Base-by-base conservation (phyloP, 75 land plant genomes). In the Adiantum capillusveneris region DNA sequence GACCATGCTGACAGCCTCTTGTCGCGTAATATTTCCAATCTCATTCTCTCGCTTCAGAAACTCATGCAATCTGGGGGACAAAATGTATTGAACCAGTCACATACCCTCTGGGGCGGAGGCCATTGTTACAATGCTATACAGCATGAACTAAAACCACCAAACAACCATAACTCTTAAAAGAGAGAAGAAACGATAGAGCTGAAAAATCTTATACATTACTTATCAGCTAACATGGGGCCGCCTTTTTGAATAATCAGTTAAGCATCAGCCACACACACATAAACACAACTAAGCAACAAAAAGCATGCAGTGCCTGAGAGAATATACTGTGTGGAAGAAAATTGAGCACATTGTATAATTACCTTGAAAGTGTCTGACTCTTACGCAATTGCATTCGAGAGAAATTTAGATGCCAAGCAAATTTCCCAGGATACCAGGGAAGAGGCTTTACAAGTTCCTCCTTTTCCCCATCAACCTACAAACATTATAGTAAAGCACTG, bases 1-100 rank as follows among this genome's bases (percentile, higher is more conserved):
- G 46, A 94, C 98, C 98, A 94, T 94, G 80, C 98, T 94, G 46
- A 94, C 96, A 59, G 98, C 98, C 65, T 94, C 98, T 65, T 94
- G 98, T 41, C 98, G 79, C 11, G 96, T 94, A 54, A 94, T 86
- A 53, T 81, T 89, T 52, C 98, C 98, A 44, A 90, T 72, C 75
- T 90, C 96, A 79, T 89, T 94, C 73, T 89, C 98, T 56, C 66
- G 90, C 80, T 94, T 94, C 60, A 94, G 50, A 66, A 94, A 94
- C 62, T 86, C 88, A 65, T 89, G 96, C 42, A 94, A 83, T 67
- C 98, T 94, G 78, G 37, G 9, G 9, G 37, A 34, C 3, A 34
- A 34, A 9, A 34, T 9, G n/a, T n/a, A n/a, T n/a, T n/a, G n/a
- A n/a, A n/a, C n/a, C n/a, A n/a, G n/a, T n/a, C n/a, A n/a, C n/a